phyloP scores from a whole-genome alignment of 257 asterid species.

The Petunia secreta region DNA sequence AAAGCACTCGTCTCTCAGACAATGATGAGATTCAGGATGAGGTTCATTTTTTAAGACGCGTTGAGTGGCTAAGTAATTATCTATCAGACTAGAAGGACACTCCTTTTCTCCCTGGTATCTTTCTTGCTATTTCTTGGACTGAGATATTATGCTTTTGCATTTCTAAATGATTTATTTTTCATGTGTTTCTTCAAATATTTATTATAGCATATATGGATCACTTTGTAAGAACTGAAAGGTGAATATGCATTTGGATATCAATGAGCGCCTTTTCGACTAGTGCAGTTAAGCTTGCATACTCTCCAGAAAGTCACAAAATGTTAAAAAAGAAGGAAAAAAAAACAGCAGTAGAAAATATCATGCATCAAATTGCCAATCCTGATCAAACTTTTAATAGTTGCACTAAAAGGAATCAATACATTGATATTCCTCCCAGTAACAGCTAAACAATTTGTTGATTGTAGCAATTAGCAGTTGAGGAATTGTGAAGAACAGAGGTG shows the following conservation, averaged over 20 bases:
- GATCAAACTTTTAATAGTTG: background rate
- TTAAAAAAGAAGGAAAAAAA: too few species aligned
- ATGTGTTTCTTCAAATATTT: background rate
- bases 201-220: background rate
- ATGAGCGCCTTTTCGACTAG: background rate
- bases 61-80: background rate
- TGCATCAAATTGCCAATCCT: background rate
- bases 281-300: background rate
- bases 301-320: background rate
- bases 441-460: background rate
- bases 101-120: slow-evolving; percentile 2
- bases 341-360: too few species aligned
- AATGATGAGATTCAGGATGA: slow-evolving; percentile 10
- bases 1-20: slow-evolving; percentile 3
- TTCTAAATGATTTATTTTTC: background rate
- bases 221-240: background rate
- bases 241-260: background rate
- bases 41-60: background rate
- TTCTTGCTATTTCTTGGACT: slow-evolving; percentile 15
- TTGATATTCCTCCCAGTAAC: background rate
- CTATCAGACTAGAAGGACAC: background rate
- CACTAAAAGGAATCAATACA: background rate
- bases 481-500: background rate
- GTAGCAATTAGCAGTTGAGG: background rate
- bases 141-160: slow-evolving; percentile 9